Evolutionary conservation across 345 rosid genomes (phyloP), one percentile per base, ranked within the genome.

Genomic region (Dovyalis caffra): DNA sequence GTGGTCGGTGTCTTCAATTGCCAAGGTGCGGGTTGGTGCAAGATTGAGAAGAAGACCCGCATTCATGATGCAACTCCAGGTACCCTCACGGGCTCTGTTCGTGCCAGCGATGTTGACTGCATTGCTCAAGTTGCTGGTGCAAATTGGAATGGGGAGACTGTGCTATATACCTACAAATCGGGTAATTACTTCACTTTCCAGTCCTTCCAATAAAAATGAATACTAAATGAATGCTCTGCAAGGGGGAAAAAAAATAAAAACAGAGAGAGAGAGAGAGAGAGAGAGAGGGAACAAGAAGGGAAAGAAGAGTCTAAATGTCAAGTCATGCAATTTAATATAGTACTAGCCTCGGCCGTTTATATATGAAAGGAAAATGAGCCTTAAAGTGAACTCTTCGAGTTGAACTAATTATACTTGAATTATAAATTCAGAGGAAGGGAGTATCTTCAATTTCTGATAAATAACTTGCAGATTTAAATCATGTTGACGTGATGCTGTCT

Each of bases 1-100:
- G 88, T 95, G 37, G 96, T 93, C 3, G 98, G 99, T 65, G 92
- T 90, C 8, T 95, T 91, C 85, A 93, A 95, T 85, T 95, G 99
- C 82, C 99, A 95, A 85, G 99, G 99, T 64, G 97, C 99, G 75
- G 98, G 97, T 73, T 95, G 99, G 99, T 90, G 98, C 90, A 91
- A 86, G 85, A 68, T 86, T 6, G 73, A 76, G 5, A 95, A 93
- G 92, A 93, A 87, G 83, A 91, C 93, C 60, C 86, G 87, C 57
- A 89, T 95, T 75, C 99, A 95, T 78, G 91, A 95, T 74, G 74
- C 85, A 72, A 83, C 95, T 65, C 99, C 99, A 26, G 93, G 96
- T 26, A 91, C 96, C 49, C 97, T 92, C 70, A 83, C 97, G 0
- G 79, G 85, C 63, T 85, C 88, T 0, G 85, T 92, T 67, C n/a